Conservation (phyloP, 208 protist species). For the Trypanosoma rangeli region DNA sequence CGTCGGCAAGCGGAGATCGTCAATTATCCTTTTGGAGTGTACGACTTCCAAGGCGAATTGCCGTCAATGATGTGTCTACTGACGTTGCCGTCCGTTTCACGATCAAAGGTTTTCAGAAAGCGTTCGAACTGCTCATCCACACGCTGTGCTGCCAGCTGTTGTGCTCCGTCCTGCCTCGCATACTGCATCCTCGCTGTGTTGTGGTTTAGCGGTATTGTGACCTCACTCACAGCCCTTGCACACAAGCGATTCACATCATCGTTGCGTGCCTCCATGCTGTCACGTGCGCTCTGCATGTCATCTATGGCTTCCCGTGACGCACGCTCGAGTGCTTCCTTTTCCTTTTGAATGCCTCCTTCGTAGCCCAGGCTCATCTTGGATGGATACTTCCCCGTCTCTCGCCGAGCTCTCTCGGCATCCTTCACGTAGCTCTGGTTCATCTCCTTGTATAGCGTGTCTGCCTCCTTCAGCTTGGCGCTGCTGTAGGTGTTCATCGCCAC, state of each 20-base stretch:
- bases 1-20: not conserved
- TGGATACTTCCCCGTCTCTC: slow-evolving; percentile 52
- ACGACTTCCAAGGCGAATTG: slow-evolving; percentile 83
- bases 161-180: slow-evolving; percentile 56
- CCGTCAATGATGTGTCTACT: slow-evolving; percentile 65
- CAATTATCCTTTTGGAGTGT: slow-evolving; percentile 44
- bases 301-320: slow-evolving; percentile 53
- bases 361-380: slow-evolving; percentile 88
- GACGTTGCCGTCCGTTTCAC: slow-evolving; percentile 5
- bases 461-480: slow-evolving; percentile 73
- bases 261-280: slow-evolving; percentile 32
- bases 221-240: slow-evolving; percentile 17
- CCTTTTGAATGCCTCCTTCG: slow-evolving; percentile 65
- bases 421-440: slow-evolving; percentile 78
- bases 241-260: slow-evolving; percentile 27
- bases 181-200: slow-evolving; percentile 88
- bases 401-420: slow-evolving; percentile 56
- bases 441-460: slow-evolving; percentile 55
- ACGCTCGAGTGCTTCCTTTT: slow-evolving; percentile 45
- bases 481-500: slow-evolving; percentile 85
- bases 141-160: slow-evolving; percentile 65
- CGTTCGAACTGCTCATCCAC: slow-evolving; percentile 90
- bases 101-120: slow-evolving; percentile 81
- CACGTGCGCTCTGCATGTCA: slow-evolving; percentile 41
- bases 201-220: slow-evolving; percentile 51